phyloP scores from a whole-genome alignment of 2,329 filamentous ascomycete species.

The Plenodomus biglobosus region DNA sequence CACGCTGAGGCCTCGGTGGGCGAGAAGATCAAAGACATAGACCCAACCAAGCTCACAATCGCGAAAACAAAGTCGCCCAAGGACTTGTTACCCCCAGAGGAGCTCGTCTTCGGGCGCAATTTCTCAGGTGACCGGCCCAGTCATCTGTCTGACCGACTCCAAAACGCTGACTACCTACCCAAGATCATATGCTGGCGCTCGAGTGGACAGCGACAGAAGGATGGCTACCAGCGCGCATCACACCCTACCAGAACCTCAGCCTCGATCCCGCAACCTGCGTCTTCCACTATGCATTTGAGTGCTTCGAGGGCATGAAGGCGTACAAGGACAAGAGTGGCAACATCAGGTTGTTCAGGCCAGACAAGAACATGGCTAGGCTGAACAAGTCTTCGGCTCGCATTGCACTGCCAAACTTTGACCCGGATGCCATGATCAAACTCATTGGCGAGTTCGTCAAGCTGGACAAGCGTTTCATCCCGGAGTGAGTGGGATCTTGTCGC shows the following conservation, averaged over 20 bases:
- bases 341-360: slow-evolving; percentile 86
- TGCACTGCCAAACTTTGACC: slow-evolving; percentile 83
- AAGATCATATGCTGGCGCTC: slow-evolving; percentile 95
- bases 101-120: slow-evolving; percentile 84
- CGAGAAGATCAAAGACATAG: slow-evolving; percentile 66
- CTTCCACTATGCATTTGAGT: slow-evolving; percentile 97
- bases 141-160: not conserved
- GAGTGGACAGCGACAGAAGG: slow-evolving; percentile 87
- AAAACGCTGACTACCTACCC: slow-evolving; percentile 1
- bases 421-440: slow-evolving; percentile 73
- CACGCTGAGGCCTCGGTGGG: slow-evolving; percentile 51
- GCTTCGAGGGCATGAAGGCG: slow-evolving; percentile 99
- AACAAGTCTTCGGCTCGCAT: slow-evolving; percentile 92
- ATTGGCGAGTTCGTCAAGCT: slow-evolving; percentile 77
- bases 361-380: slow-evolving; percentile 93
- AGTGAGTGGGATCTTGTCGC: slow-evolving; percentile 48
- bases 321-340: slow-evolving; percentile 83
- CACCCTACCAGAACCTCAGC: slow-evolving; percentile 93
- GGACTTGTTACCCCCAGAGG: slow-evolving; percentile 69
- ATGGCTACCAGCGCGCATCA: slow-evolving; percentile 81
- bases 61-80: slow-evolving; percentile 77
- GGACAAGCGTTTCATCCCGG: slow-evolving; percentile 87
- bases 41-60: slow-evolving; percentile 74
- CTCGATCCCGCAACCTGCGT: slow-evolving; percentile 96
- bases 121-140: slow-evolving; percentile 71